Evolutionary conservation across 352 stramenopile species (phyloP), one percentile per base, ranked within the genome.

Genomic region (Plasmopara muralis): DNA sequence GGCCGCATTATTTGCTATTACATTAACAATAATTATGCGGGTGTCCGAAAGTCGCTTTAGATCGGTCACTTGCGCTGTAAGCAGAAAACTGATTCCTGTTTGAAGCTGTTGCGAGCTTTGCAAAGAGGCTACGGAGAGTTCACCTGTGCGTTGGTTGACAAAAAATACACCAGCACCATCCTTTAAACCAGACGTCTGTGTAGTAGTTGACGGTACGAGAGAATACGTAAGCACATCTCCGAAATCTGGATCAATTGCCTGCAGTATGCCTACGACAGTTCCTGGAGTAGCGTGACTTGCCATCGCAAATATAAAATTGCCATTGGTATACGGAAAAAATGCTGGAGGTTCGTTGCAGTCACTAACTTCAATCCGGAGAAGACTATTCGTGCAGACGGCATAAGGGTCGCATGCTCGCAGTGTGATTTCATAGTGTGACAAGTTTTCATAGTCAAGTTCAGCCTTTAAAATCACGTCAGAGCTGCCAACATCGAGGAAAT

Each of bases 371-470:
- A 68, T 47, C n/a, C 15, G 34, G 15, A 64, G 41, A 18, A 57
- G 8, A 14, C 35, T 57, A 18, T 44, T 43, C 12, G 55, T 68
- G 10, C 60, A 68, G 16, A 55, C 5, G 4, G 43, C 28, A 37
- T 55, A 64, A 0, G 60, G 60, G 47, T 68, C 60, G 29, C 60
- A 68, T 16, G 60, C 50, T 31, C 39, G 55, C 9, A 68, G 15
- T 29, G 30, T 10, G 18, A 68, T 16, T 8, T 53, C 20, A 29
- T 64, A 64, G 1, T 39, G 33, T 4, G 50, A 12, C 15, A n/a
- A 31, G 0, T 5, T 16, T 47, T 68, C 60, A 20, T 50, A 68
- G 16, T 64, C 39, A 18, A 68, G 16, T 10, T 12, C 10, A 18
- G 42, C 5, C 16, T 57, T 34, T 9, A 68, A 55, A 38, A 16